Evolutionary conservation across 75 land plant species (phyloP).

Genomic region (Chamaecyparis obtusa): DNA sequence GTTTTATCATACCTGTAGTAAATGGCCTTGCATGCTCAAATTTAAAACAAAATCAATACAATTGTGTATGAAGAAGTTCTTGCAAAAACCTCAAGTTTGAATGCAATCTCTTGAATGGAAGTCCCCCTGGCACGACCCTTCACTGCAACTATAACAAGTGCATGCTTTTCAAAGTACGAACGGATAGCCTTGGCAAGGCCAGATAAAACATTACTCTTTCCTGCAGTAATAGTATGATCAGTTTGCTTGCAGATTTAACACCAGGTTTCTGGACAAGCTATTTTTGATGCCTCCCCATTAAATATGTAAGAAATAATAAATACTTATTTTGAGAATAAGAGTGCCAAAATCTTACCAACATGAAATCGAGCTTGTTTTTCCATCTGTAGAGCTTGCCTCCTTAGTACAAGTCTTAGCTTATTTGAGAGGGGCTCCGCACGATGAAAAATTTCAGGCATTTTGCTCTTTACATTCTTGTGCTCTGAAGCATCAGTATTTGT

Average conservation of each 20-base stretch:
- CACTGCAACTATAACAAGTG: slow-evolving; percentile 81
- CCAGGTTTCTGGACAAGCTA: not conserved
- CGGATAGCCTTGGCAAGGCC: slow-evolving; percentile 82
- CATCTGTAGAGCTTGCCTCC: slow-evolving; percentile 75
- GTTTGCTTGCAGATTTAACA: not conserved
- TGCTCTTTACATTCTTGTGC: not conserved
- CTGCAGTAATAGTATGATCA: slow-evolving; percentile 25
- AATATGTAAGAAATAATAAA: not conserved
- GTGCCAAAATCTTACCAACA: slow-evolving; percentile 53
- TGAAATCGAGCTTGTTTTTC: slow-evolving; percentile 64
- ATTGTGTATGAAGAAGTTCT: not conserved
- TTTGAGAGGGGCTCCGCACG: slow-evolving; percentile 65
- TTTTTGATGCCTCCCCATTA: not conserved
- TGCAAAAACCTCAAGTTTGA: slow-evolving; percentile 69
- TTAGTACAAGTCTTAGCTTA: slow-evolving; percentile 72
- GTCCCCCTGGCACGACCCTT: slow-evolving; percentile 92
- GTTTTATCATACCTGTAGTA: not conserved
- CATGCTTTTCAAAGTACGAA: slow-evolving; percentile 65
- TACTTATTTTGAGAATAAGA: not conserved
- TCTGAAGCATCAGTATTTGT: not conserved
- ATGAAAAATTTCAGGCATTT: slow-evolving; percentile 8
- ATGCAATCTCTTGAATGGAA: slow-evolving; percentile 64
- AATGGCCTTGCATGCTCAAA: not conserved
- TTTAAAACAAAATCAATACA: not conserved
- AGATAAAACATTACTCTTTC: slow-evolving; percentile 68